These are phyloP conservation scores for Epichloe amarillans DNA, from an alignment of 2,329 filamentous ascomycete genomes.

Conservation along the genomic window DNA sequence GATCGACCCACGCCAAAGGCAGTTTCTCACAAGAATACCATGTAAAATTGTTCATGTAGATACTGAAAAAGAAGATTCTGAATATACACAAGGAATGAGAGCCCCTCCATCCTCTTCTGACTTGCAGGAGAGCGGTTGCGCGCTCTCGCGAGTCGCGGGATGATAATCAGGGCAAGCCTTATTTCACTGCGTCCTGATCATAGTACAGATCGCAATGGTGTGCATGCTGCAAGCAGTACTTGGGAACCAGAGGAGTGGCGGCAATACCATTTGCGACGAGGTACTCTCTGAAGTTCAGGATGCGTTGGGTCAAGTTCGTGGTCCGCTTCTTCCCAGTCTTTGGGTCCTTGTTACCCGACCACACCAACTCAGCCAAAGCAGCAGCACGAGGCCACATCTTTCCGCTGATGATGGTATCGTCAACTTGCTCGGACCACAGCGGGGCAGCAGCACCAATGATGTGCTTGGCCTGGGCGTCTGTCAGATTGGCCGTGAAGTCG, in stretches of 20 bases:
- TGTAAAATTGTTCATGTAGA: too few species aligned
- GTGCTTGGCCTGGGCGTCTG: constrained; percentile 30
- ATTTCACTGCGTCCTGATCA: constrained; percentile 29
- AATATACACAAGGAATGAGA: too few species aligned
- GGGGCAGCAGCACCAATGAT: constrained; percentile 38
- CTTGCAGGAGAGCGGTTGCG: too few species aligned
- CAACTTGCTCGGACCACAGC: constrained; percentile 41
- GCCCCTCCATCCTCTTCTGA: too few species aligned
- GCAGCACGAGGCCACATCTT: constrained; percentile 45
- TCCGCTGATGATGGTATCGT: constrained; percentile 34
- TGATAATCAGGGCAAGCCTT: neutral
- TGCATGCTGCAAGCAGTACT: constrained; percentile 44
- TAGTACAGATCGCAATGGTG: constrained; percentile 43
- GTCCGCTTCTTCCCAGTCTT: constrained; percentile 28
- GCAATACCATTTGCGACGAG: constrained; percentile 38
- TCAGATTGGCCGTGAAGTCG: constrained; percentile 38
- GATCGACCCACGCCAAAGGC: too few species aligned
- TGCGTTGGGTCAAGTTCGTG: constrained; percentile 30
- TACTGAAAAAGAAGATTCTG: too few species aligned
- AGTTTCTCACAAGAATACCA: too few species aligned
- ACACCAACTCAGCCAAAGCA: constrained; percentile 39
- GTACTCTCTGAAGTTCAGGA: constrained; percentile 47
- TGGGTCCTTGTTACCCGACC: constrained; percentile 39
- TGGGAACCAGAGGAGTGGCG: constrained; percentile 38
- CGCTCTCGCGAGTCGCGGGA: too few species aligned